phyloP scores from a whole-genome alignment of 2,329 filamentous ascomycete genomes.

The Colletotrichum scovillei region DNA sequence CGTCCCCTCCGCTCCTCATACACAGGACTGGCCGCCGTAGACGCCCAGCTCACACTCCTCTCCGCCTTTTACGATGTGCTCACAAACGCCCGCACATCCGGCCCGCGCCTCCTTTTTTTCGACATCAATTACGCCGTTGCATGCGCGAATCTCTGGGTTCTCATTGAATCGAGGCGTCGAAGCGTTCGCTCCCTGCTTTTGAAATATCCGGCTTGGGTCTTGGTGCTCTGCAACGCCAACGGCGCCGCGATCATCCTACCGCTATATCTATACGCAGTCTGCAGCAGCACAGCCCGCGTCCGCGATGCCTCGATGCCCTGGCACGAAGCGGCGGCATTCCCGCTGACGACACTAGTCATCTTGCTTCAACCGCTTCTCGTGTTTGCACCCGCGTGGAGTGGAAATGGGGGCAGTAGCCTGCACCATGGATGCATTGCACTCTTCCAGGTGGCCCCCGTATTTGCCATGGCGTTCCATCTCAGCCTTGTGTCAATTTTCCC shows the following conservation, averaged over 20 bases:
- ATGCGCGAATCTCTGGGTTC: not conserved
- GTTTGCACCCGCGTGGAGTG: not conserved
- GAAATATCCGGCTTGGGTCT: not conserved
- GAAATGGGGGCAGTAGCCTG: not conserved
- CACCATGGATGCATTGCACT: not conserved
- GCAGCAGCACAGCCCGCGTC: not conserved
- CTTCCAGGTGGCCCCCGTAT: not conserved
- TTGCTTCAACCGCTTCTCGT: not conserved
- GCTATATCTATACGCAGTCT: not conserved
- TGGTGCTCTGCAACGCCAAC: not conserved
- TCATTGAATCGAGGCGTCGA: not conserved
- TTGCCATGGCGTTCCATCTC: not conserved
- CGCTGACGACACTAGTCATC: not conserved
- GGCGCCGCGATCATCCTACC: not conserved
- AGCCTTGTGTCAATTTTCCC: not conserved
- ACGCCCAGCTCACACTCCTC: not conserved
- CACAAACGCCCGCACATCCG: not conserved
- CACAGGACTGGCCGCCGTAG: not conserved
- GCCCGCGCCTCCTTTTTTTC: not conserved
- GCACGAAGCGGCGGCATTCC: not conserved
- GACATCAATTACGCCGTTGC: not conserved
- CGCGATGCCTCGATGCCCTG: not conserved
- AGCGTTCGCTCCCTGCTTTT: not conserved
- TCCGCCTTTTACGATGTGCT: not conserved
- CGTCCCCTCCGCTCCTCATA: not conserved